Conservation (phyloP, 768 basidiomycete species). For the Coprinellus aureogranulatus region DNA sequence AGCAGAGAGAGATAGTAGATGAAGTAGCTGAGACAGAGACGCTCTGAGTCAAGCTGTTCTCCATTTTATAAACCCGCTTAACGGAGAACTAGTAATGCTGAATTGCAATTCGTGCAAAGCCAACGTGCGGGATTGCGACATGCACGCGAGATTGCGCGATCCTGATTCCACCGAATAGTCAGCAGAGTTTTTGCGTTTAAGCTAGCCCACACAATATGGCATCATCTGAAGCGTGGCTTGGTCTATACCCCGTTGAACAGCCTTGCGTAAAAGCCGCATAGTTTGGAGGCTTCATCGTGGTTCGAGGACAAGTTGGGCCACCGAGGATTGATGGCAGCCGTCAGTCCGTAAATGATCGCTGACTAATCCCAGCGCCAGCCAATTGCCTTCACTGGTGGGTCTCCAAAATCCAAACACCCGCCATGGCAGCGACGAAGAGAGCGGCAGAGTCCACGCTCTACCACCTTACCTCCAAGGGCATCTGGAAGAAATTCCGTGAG, state of each 20-base stretch:
- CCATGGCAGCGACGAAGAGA: slow-evolving; percentile 69
- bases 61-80: background rate
- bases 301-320: no score
- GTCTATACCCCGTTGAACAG: no score
- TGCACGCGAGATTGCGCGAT: slow-evolving; percentile 8
- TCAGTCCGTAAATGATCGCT: no score
- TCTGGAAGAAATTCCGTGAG: slow-evolving; percentile 94
- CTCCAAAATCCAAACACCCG: slow-evolving; percentile 13
- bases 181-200: background rate
- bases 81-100: background rate
- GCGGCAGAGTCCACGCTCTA: slow-evolving; percentile 87
- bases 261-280: no score
- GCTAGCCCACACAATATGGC: background rate
- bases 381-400: slow-evolving; percentile 1
- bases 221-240: background rate
- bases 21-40: no score
- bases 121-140: slow-evolving; percentile 7
- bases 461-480: slow-evolving; percentile 84
- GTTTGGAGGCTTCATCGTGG: no score
- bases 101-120: slow-evolving; percentile 9
- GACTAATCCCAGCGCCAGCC: no score
- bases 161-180: slow-evolving; percentile 2
- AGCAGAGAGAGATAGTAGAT: background rate
- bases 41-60: background rate
- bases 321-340: no score